Conservation (phyloP, 2,329 filamentous ascomycete species). For the Dactylonectria macrodidyma region DNA sequence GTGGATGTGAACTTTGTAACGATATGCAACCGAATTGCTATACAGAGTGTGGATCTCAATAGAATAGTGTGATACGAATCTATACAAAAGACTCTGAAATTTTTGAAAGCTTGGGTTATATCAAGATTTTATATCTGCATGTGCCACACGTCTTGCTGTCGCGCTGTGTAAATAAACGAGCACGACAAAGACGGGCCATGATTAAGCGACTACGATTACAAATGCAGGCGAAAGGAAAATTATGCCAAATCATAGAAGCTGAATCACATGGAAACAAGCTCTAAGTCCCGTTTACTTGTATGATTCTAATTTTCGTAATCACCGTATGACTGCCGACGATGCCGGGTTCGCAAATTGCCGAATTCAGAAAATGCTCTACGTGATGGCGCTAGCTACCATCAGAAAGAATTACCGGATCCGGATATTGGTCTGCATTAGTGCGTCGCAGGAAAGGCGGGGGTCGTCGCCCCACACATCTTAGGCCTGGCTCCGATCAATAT, state of each 20-base stretch:
- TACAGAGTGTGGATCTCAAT: too few species aligned
- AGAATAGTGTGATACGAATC: too few species aligned
- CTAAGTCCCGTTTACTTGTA: constrained; percentile 4
- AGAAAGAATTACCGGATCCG: neutral
- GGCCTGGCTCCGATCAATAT: too few species aligned
- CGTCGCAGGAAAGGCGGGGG: too few species aligned
- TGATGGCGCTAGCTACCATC: neutral
- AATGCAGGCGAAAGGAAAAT: constrained; percentile 6
- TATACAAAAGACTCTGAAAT: too few species aligned
- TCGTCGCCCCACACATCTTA: too few species aligned
- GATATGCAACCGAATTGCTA: too few species aligned
- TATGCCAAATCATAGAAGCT: neutral
- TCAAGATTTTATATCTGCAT: constrained; percentile 1
- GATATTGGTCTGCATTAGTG: constrained; percentile 8
- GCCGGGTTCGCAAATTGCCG: too few species aligned
- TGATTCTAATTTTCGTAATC: neutral
- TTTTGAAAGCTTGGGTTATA: neutral
- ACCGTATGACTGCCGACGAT: neutral
- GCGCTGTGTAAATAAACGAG: constrained; percentile 2
- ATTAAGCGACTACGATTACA: neutral
- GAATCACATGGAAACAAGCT: neutral
- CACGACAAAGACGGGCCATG: neutral
- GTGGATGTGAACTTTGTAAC: neutral
- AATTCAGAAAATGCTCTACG: too few species aligned
- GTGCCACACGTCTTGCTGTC: neutral